Base-by-base conservation (phyloP, 139 green algal genomes). In the Dunaliella primolecta region DNA sequence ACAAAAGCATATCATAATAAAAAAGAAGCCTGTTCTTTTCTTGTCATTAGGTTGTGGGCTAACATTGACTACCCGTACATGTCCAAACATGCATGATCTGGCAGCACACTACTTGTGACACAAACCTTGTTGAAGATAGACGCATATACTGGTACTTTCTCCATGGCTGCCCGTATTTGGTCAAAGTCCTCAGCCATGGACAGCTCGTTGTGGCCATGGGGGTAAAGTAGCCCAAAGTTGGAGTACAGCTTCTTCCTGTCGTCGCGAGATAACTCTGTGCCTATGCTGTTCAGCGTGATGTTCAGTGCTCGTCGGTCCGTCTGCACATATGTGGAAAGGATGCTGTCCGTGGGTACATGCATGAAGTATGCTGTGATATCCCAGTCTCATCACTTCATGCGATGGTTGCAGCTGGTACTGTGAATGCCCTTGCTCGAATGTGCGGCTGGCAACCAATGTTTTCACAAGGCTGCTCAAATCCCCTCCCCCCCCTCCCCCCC, bases 201-300 rank as follows among this genome's bases (percentile, higher is more conserved):
- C 82, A 99, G 92, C 90, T 98, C 97, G 64, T 94, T 89, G 87
- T 99, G 96, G n/a, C 95, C 94, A 46, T 98, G 93, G 1, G 93
- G 97, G 92, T 98, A 97, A 78, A 99, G 92, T 56, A 98, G 89
- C 0, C 97, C 97, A 87, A 99, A 98, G 87, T 97, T 96, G 87
- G 93, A 96, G 93, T 98, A 99, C 57, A 99, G 91, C 90, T 96
- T 97, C 83, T 95, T 93, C 71, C 96, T 91, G 90, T 99, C 97
- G 85, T 99, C 97, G 23, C 97, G 93, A 2, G 97, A 98, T 33
- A 99, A 92, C 90, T 99, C 97, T 0, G 96, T 98, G 57, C 96
- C 96, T 36, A 99, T 98, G 30, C 88, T 95, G 94, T 99, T 99
- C 64, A 99, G 92, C 0, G 97, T 99, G 90, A 99, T 99, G 93